A percentile compares a stretch with the other conserved stretches of the same genome.
These are phyloP conservation scores for Zymoseptoria ardabiliae DNA, from an alignment of 2,329 filamentous ascomycete species.

Conservation along the genomic window DNA sequence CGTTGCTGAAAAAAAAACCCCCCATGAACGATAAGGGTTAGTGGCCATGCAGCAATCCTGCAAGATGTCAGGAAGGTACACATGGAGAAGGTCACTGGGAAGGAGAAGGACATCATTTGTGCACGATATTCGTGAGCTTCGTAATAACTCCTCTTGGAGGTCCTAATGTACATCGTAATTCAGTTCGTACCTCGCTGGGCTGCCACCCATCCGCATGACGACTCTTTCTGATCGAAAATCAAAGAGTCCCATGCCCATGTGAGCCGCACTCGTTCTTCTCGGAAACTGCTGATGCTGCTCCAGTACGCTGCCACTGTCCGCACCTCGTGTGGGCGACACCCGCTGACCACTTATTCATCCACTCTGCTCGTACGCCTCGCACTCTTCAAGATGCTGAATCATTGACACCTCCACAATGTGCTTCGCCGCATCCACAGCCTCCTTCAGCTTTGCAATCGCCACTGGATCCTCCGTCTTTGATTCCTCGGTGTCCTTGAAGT, in stretches of 20 bases:
- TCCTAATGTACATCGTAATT: neutral
- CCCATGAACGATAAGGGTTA: neutral
- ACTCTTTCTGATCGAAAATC: neutral
- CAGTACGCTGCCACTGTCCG: neutral
- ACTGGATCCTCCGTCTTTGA: neutral
- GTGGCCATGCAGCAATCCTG: neutral
- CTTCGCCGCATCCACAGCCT: neutral
- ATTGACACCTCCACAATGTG: neutral
- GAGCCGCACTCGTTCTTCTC: neutral
- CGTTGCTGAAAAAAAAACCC: neutral
- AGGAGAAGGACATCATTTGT: neutral
- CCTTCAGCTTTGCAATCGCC: neutral
- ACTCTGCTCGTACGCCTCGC: slow-evolving; percentile 1
- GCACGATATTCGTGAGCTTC: neutral
- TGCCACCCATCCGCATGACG: neutral
- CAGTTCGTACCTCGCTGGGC: neutral
- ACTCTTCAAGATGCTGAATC: neutral
- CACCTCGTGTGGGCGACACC: neutral
- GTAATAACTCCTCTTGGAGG: neutral
- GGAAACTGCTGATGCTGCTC: neutral
- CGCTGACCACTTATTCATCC: neutral
- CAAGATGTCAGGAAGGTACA: neutral
- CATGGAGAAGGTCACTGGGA: neutral
- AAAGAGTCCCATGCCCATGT: neutral
- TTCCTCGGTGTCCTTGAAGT: neutral